Evolutionary conservation across 164 flowering plant species (phyloP).

Genomic region (Saururus chinensis): DNA sequence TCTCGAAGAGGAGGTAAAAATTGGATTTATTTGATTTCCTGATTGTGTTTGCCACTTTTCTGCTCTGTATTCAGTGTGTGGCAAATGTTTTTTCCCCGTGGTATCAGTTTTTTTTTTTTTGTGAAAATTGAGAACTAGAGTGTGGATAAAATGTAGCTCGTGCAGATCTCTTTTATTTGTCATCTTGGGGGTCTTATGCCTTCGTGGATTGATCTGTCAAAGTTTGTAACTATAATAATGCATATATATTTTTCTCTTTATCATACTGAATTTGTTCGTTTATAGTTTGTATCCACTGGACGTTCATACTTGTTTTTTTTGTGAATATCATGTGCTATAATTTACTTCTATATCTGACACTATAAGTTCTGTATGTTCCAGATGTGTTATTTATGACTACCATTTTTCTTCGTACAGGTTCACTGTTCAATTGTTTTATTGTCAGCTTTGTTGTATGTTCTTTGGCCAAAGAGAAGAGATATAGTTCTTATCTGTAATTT

Average conservation of each 20-base stretch:
- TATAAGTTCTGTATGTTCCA: not conserved
- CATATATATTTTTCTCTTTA: no score
- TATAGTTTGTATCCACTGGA: no score
- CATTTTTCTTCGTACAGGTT: not conserved
- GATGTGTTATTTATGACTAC: not conserved
- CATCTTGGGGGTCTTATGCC: no score
- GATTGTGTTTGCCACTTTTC: not conserved
- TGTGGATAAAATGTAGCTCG: not conserved
- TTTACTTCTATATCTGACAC: no score
- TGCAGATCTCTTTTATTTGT: not conserved
- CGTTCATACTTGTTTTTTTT: no score
- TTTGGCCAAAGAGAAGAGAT: no score
- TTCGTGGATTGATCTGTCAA: no score
- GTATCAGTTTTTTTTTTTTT: not conserved
- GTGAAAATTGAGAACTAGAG: not conserved
- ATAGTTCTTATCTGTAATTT: no score
- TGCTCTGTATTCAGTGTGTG: not conserved
- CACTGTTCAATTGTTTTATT: not conserved
- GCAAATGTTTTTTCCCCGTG: not conserved
- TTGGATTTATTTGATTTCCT: not conserved
- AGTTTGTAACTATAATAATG: no score
- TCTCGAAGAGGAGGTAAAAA: conserved; percentile 74
- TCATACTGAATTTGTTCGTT: no score
- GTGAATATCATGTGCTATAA: no score
- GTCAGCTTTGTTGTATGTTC: no score